Evolutionary conservation across 495 filamentous ascomycete genomes (phyloP).

Genomic region (Trichocladium antarcticum): DNA sequence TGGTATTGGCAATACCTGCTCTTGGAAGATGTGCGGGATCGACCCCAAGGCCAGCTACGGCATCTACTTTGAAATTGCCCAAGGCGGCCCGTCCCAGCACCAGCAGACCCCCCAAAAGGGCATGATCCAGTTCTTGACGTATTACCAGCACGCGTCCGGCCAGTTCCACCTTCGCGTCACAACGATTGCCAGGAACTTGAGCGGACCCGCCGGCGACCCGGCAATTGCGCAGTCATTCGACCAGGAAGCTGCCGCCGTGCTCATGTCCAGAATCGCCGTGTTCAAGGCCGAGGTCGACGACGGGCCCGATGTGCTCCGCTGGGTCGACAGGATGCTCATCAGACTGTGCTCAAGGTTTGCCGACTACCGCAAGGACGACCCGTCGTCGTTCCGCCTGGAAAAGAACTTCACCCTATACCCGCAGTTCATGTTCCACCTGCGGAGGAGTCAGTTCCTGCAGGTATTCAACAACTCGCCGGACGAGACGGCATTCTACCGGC

Average conservation of each 20-base stretch:
- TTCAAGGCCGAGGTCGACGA: slow-evolving; percentile 99
- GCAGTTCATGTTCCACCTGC: slow-evolving; percentile 99
- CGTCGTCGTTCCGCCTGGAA: slow-evolving; percentile 92
- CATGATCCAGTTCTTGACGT: slow-evolving; percentile 97
- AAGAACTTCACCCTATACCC: slow-evolving; percentile 99
- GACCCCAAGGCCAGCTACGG: slow-evolving; percentile 89
- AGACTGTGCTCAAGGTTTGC: slow-evolving; percentile 92
- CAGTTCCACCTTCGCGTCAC: slow-evolving; percentile 94
- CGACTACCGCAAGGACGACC: slow-evolving; percentile 97
- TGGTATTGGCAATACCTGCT: slow-evolving; percentile 97
- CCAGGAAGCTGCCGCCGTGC: slow-evolving; percentile 92
- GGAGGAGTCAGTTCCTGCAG: slow-evolving; percentile 93
- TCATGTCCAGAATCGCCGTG: slow-evolving; percentile 97
- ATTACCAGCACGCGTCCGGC: slow-evolving; percentile 95
- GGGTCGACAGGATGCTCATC: slow-evolving; percentile 99
- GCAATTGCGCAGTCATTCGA: slow-evolving; percentile 96
- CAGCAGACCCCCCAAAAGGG: slow-evolving; percentile 81
- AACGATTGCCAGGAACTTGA: slow-evolving; percentile 82
- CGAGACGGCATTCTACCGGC: slow-evolving; percentile 96
- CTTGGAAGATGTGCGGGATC: slow-evolving; percentile 99
- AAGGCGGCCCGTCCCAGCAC: slow-evolving; percentile 77
- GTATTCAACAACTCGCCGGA: slow-evolving; percentile 99
- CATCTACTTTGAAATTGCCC: slow-evolving; percentile 96
- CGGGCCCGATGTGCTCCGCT: slow-evolving; percentile 94
- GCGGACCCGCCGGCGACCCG: slow-evolving; percentile 92